A percentile compares a stretch with the other conserved stretches of the same genome.
Evolutionary conservation across 352 stramenopile species (phyloP).

Genomic region (Pythium plurisporium): DNA sequence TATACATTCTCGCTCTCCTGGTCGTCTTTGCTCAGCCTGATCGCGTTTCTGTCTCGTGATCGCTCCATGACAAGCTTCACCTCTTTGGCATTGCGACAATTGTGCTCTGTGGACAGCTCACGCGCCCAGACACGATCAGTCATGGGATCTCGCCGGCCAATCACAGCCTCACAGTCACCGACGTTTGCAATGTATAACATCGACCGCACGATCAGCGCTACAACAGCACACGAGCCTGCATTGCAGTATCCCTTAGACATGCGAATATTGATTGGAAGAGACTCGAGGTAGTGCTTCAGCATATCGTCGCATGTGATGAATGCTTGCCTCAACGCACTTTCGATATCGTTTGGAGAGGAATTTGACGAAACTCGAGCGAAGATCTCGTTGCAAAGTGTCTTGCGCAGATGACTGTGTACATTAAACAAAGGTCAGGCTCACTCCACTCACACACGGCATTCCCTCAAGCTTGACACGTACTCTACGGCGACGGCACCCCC

Average conservation of each 20-base stretch:
- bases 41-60: constrained; percentile 69
- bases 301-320: constrained; percentile 54
- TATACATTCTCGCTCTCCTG: constrained; percentile 57
- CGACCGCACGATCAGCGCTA: constrained; percentile 53
- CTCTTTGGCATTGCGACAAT: constrained; percentile 53
- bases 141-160: constrained; percentile 57
- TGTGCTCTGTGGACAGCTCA: constrained; percentile 53
- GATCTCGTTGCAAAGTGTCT: constrained; percentile 16
- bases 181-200: constrained; percentile 88
- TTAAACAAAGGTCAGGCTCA: not conserved
- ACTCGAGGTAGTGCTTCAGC: constrained; percentile 51
- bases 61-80: constrained; percentile 50
- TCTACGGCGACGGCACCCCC: constrained; percentile 62
- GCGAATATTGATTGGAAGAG: constrained; percentile 30
- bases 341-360: constrained; percentile 6
- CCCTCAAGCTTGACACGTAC: constrained; percentile 7
- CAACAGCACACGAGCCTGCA: constrained; percentile 55
- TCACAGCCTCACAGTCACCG: constrained; percentile 87
- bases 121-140: constrained; percentile 25
- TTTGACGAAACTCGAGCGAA: constrained; percentile 11
- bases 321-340: constrained; percentile 26
- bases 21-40: constrained; percentile 91
- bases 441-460: not conserved
- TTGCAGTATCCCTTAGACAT: constrained; percentile 74
- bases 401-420: constrained; percentile 9